Base-by-base conservation (phyloP, 139 green algal genomes). In the Monoraphidium neglectum region DNA sequence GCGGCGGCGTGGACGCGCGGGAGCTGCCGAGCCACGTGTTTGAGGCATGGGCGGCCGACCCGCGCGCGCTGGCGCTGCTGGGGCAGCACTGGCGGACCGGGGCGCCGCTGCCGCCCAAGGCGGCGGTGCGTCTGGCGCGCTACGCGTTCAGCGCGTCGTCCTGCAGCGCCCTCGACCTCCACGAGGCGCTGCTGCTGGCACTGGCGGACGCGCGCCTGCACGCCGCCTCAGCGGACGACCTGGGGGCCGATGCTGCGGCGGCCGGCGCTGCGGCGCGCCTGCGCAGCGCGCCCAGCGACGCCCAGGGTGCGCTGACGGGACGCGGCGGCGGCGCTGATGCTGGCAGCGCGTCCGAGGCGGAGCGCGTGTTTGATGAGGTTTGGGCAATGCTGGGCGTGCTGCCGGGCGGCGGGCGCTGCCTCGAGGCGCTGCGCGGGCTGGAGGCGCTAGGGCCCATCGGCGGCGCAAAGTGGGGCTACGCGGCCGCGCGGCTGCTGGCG, bases 11-110 rank as follows among this genome's bases (percentile, higher is more conserved):
- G 5, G 56, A 63, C 56, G 10, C 13, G 56, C 56, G 56, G 26
- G 56, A 63, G 56, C 56, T 63, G 56, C 26, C 56, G 10, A 32
- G 26, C 26, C 56, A 63, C 56, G 24, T 18, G 5, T 30, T 32
- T 32, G 56, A 63, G 56, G 26, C 26, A 5, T 32, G 24, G 26
- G 24, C 56, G n/a, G 5, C 12, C 56, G 24, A 32, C 56, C 56
- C 56, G 56, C 56, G 26, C 56, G 56, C 56, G 56, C 56, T 63
- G 56, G 8, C 56, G 56, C 56, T 63, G 56, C 56, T 63, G 10
- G 13, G 56, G 12, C 6, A 15, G 10, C 56, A 63, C 56, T 32
- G 56, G 56, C n/a, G 26, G 56, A 12, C 21, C 12, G 26, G 56
- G 10, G 56, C 6, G 56, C 26, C 56, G 56, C 56, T 63, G 56